Evolutionary conservation across 345 rosid species (phyloP).

Genomic region (Eucalyptus cloeziana): DNA sequence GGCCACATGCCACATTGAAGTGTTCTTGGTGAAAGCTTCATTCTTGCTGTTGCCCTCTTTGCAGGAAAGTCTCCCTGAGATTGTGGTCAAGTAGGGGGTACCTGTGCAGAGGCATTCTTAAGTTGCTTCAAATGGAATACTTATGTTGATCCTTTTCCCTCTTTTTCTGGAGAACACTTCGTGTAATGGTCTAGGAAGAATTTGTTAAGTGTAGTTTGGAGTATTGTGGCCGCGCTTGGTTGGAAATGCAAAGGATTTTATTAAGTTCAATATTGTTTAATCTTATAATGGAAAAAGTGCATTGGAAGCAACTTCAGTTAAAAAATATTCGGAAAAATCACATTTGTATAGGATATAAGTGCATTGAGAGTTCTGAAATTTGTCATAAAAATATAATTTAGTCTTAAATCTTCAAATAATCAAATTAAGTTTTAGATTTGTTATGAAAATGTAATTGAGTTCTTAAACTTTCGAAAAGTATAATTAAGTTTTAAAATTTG

Average conservation of each 20-base stretch:
- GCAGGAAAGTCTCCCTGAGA: not conserved
- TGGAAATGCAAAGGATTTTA: not conserved
- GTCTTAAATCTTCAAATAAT: too few relatives aligned
- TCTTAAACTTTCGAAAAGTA: accelerated
- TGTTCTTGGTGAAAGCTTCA: not conserved
- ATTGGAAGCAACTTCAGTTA: not conserved
- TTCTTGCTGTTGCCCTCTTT: not conserved
- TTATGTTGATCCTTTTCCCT: not conserved
- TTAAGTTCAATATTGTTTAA: not conserved
- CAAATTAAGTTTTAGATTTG: accelerated
- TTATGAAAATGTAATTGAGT: accelerated
- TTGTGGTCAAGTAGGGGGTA: not conserved
- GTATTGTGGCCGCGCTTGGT: too few relatives aligned
- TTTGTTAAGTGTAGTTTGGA: not conserved
- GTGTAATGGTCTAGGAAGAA: not conserved
- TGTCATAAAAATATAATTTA: too few relatives aligned
- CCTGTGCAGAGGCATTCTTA: not conserved
- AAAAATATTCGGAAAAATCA: not conserved
- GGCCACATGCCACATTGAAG: not conserved
- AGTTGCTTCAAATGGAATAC: not conserved
- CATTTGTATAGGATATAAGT: accelerated
- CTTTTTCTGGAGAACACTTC: not conserved
- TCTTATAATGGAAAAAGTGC: accelerated
- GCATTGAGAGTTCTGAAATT: accelerated
- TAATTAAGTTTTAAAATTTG: accelerated